Evolutionary conservation across 139 green algal species (phyloP).

Genomic region (Chloropicon primus): DNA sequence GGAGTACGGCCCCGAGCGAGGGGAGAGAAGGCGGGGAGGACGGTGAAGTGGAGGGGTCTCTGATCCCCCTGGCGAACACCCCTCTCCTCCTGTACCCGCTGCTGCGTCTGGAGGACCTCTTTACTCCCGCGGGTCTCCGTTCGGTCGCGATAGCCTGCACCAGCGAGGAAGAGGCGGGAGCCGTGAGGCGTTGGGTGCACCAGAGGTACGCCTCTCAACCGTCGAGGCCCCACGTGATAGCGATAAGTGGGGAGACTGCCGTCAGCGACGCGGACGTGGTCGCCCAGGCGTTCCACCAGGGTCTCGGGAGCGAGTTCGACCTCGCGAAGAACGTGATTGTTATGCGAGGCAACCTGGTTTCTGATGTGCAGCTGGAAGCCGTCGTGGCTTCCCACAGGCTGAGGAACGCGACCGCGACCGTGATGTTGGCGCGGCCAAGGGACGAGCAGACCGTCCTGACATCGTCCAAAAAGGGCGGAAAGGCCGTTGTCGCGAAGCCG

Average conservation of each 20-base stretch:
- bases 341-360: background rate
- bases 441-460: background rate
- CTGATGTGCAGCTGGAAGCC: background rate
- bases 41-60: background rate
- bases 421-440: background rate
- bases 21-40: background rate
- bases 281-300: background rate
- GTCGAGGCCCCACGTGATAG: background rate
- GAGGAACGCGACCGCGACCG: background rate
- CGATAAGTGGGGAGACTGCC: background rate
- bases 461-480: background rate
- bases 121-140: background rate
- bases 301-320: background rate
- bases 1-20: background rate
- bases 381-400: background rate
- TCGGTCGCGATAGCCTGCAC: background rate
- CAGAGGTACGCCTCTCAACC: background rate
- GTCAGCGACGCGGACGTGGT: background rate
- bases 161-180: background rate
- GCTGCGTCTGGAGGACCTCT: background rate
- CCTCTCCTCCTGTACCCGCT: background rate
- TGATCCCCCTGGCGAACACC: background rate
- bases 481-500: background rate
- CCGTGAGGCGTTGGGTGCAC: background rate
- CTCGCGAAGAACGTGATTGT: background rate